Evolutionary conservation across 441 rosid genomes (phyloP).

Genomic region (Capsella rubella): DNA sequence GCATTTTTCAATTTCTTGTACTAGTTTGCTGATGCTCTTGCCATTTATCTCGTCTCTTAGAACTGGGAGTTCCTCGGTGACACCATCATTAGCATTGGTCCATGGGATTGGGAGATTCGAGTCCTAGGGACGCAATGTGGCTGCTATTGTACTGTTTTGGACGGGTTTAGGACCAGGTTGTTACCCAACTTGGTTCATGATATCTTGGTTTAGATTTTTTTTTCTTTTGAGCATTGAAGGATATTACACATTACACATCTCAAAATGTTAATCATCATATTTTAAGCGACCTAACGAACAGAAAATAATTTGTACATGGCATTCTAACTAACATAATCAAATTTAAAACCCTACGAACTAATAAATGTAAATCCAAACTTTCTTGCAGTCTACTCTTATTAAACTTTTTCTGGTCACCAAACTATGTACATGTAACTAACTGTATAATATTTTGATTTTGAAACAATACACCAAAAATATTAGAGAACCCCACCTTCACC

Average conservation of each 20-base stretch:
- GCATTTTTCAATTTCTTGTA: neutral
- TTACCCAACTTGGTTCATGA: neutral
- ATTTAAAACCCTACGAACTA: slow-evolving; percentile 18
- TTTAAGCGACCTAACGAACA: neutral
- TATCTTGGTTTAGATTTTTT: neutral
- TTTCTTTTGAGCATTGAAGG: neutral
- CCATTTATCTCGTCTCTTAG: slow-evolving; percentile 50
- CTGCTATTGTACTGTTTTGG: slow-evolving; percentile 6
- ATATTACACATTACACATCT: neutral
- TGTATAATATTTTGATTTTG: neutral
- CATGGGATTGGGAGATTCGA: no score
- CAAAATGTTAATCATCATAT: slow-evolving; percentile 4
- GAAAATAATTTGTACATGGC: neutral
- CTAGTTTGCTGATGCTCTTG: slow-evolving; percentile 29
- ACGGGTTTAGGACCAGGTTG: neutral
- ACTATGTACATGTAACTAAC: slow-evolving; percentile 4
- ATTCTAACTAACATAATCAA: slow-evolving; percentile 24
- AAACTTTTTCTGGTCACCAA: neutral
- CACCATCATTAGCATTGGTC: slow-evolving; percentile 40
- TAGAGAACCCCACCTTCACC: slow-evolving; percentile 36
- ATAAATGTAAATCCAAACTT: slow-evolving; percentile 23
- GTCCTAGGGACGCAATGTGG: no score
- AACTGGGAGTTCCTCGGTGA: slow-evolving; percentile 96
- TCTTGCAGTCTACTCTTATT: slow-evolving; percentile 29
- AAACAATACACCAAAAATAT: slow-evolving; percentile 13